Base-by-base conservation (phyloP, 129 eudicot genomes). In the Tanacetum coccineum region DNA sequence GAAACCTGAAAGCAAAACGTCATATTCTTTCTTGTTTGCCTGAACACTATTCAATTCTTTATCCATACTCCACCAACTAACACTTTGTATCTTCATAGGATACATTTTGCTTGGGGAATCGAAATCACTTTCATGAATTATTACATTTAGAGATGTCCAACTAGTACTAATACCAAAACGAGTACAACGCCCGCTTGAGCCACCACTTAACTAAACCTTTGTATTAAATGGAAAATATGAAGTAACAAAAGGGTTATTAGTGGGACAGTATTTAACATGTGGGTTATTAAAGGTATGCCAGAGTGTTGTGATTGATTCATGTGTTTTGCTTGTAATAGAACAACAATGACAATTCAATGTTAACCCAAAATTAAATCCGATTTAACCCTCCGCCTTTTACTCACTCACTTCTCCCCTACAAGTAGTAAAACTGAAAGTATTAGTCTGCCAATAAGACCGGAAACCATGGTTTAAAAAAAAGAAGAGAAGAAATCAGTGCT, bases 261-360 rank as follows among this genome's bases (percentile, higher is more conserved):
- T 67, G 68, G 79, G 79, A 13, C 79, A 67, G 9, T 58, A n/a
- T 51, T 57, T 59, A 75, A 67, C 62, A 59, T 75, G 63, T 13
- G 69, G 63, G 39, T 10, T 66, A 49, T 66, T 58, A 13, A 56
- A 61, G 39, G 50, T 50, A 21, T 71, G 76, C 69, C 62, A 61
- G 76, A 48, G 68, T 60, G 22, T 57, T 59, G 28, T 70, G 74
- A 57, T n/a, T n/a, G n/a, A n/a, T 70, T 59, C 9, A 55, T 39
- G 56, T 55, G 74, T 69, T 54, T 69, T 69, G 44, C 47, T 30
- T 14, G 65, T 30, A 32, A 59, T 13, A 60, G 30, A 21, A 30
- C 65, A 28, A 1, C 47, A 59, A 30, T 30, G 17, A 25, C 20
- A 26, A 22, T 26, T 58, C 14, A 58, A 2, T 18, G 11, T 22